Evolutionary conservation across 192 early-diverging fungal species (phyloP), one percentile per base, ranked within the genome.

Genomic region (Paraglomus occultum): DNA sequence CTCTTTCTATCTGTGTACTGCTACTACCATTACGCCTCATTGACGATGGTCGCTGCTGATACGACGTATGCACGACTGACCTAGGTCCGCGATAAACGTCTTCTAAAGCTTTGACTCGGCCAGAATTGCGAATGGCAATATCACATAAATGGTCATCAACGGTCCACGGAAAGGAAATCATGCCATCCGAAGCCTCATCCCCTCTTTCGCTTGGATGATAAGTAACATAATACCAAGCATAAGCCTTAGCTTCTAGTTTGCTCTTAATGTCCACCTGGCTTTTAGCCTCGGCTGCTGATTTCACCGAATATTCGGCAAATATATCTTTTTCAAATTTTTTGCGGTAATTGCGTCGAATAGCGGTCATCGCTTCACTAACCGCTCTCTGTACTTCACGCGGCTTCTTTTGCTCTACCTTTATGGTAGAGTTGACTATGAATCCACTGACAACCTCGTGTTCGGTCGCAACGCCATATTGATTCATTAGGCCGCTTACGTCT

Each of bases 141-240:
- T 75, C 73, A 49, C 80, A 81, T 9, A 86, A 46, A 15, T 74
- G 43, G 14, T 81, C 74, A 43, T 82, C 51, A 8, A 82, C 53
- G 10, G 76, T 51, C 85, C 85, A 87, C 10, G 82, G 82, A 52
- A 87, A 87, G 42, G 70, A 77, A 73, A 65, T 46, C 52, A 64
- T 73, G 18, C 73, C 44, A 20, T 79, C 73, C 7, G 70, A 64
- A 39, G 71, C 65, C 20, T 80, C 73, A n/a, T 67, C 67, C 15
- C 50, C 53, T 14, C 68, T 40, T 58, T 82, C 80, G n/a, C 31
- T 31, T 1, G 76, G 63, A 59, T 84, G 80, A 71, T 92, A 92
- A 1, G 85, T 86, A 11, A 84, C 90, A 44, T 87, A 83, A 57
- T 92, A 90, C 90, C 90, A 92, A 0, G 90, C 87, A 5, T 75